Conservation (phyloP, 495 filamentous ascomycete genomes). For the Trichoderma erinaceum region DNA sequence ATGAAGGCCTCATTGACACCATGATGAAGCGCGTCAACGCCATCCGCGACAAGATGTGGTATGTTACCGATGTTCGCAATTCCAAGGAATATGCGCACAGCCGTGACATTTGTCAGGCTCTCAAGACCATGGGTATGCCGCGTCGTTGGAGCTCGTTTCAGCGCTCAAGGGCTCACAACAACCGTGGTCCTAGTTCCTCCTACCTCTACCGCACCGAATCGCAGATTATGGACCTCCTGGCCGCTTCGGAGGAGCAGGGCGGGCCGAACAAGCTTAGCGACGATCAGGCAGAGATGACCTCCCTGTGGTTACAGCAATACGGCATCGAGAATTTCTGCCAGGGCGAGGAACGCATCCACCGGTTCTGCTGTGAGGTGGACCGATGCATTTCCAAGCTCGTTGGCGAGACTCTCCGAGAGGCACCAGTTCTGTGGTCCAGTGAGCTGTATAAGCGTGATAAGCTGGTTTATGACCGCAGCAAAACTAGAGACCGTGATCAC, state of each 20-base stretch:
- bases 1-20: constrained; percentile 56
- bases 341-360: constrained; percentile 91
- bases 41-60: constrained; percentile 96
- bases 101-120: constrained; percentile 73
- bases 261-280: constrained; percentile 94
- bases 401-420: constrained; percentile 77
- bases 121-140: constrained; percentile 84
- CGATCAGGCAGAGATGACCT: constrained; percentile 83
- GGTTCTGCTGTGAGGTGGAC: constrained; percentile 87
- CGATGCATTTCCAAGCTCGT: constrained; percentile 81
- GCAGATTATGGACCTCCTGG: constrained; percentile 82
- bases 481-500: constrained; percentile 36
- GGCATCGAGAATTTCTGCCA: constrained; percentile 90
- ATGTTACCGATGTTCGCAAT: constrained; percentile 90
- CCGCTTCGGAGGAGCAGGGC: constrained; percentile 74
- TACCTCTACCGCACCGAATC: constrained; percentile 78
- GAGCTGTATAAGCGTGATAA: constrained; percentile 80
- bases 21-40: constrained; percentile 63
- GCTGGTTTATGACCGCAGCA: constrained; percentile 63
- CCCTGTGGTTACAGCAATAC: constrained; percentile 74
- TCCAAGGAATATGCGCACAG: constrained; percentile 87
- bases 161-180: constrained; percentile 48
- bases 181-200: constrained; percentile 54
- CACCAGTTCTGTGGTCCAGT: constrained; percentile 88
- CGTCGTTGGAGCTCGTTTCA: constrained; percentile 46